Evolutionary conservation across 441 rosid genomes (phyloP), one percentile per base, ranked within the genome.

Genomic region (Corymbia citriodora): DNA sequence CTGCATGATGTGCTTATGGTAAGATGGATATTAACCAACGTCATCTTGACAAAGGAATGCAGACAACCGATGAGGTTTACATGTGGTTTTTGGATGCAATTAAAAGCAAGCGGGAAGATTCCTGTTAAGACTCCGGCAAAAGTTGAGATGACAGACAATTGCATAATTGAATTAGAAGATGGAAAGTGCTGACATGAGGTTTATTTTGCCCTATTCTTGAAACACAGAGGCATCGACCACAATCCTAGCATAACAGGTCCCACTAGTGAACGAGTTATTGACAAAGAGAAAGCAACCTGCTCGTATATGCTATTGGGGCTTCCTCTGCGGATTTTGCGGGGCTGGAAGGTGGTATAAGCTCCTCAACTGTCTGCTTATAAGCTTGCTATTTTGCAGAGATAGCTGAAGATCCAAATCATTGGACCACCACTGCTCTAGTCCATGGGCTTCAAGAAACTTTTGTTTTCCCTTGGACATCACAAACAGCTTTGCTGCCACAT

Each of bases 361-460:
- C 89, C 93, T 96, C 90, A 98, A 96, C 93, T 98, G 99, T 93
- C 96, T 95, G 95, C 95, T 96, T 88, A 98, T 96, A 88, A 98
- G 93, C 90, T 95, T 96, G 95, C 98, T 95, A 91, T 93, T 94
- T 72, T 94, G 94, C 33, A 95, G 91, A 90, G 97, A 96, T 90
- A 91, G 94, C 87, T 95, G 96, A 87, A 95, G 97, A 65, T 96
- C 95, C 93, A 94, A 91, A 89, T 96, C 95, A 90, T 97, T 96
- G 0, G 99, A 97, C 99, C 99, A 98, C 99, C 99, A 97, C 89
- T 98, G 99, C 91, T 98, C 98, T 88, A 98, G 81, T 49, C 99
- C 99, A 55, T 98, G 99, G 54, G 99, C 99, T 93, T 98, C 99
- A 1, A 91, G 93, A 93, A 97, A 96, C 94, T 93, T 97, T 94